Evolutionary conservation across 768 basidiomycete genomes (phyloP).

Genomic region (Rhodotorula babjevae): DNA sequence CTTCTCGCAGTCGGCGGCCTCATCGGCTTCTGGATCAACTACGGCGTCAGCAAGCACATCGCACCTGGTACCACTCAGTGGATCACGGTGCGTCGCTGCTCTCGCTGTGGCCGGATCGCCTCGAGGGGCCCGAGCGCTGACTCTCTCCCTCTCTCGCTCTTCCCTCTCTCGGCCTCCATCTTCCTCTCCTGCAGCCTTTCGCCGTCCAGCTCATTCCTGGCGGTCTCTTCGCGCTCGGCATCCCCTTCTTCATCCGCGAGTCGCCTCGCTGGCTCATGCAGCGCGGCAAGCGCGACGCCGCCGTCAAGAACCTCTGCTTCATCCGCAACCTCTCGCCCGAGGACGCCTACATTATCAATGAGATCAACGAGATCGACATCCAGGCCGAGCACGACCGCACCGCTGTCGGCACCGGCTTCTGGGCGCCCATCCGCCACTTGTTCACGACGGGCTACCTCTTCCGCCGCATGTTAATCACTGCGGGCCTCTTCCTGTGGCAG

Average conservation of each 20-base stretch:
- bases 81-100: conserved; percentile 9
- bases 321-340: conserved; percentile 43
- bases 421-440: conserved; percentile 30
- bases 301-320: conserved; percentile 44
- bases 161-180: too few relatives aligned
- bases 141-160: neutral
- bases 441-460: conserved; percentile 31
- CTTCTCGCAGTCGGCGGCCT: conserved; percentile 43
- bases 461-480: conserved; percentile 49
- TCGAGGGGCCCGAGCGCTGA: too few relatives aligned
- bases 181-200: neutral
- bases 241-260: conserved; percentile 46
- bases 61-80: conserved; percentile 50
- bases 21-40: conserved; percentile 48
- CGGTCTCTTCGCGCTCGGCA: conserved; percentile 43
- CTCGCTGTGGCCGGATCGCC: too few relatives aligned
- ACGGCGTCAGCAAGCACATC: conserved; percentile 31
- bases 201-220: conserved; percentile 44
- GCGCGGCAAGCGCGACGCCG: conserved; percentile 41
- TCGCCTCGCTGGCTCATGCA: conserved; percentile 46
- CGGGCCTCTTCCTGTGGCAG: conserved; percentile 52
- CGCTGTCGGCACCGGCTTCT: conserved; percentile 34
- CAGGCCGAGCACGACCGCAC: conserved; percentile 33
- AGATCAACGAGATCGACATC: conserved; percentile 31
- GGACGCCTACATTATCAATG: conserved; percentile 31